phyloP scores from a whole-genome alignment of 352 stramenopile genomes.

The Phytophthora ohioensis region DNA sequence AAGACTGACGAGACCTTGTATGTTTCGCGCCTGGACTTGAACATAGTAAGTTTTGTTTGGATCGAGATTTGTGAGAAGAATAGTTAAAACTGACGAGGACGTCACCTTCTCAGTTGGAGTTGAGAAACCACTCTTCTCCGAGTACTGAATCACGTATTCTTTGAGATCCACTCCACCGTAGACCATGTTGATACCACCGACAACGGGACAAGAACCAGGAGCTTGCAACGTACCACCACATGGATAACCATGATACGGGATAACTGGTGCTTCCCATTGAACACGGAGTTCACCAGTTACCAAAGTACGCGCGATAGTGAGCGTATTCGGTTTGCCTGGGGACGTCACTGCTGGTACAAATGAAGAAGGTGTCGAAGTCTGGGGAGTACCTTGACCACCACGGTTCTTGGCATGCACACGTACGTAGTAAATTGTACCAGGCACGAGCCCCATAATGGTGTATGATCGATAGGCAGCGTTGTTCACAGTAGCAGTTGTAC shows the following conservation, averaged over 20 bases:
- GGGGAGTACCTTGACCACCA: conserved; percentile 59
- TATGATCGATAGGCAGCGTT: conserved; percentile 72
- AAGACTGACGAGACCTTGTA: conserved; percentile 61
- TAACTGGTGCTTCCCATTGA: conserved; percentile 63
- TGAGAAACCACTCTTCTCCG: conserved; percentile 69
- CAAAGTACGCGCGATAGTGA: conserved; percentile 44
- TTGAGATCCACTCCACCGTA: conserved; percentile 90
- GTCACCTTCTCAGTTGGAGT: conserved; percentile 72
- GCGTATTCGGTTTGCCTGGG: conserved; percentile 69
- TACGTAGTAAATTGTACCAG: conserved; percentile 88
- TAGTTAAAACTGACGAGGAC: conserved; percentile 29
- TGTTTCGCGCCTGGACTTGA: conserved; percentile 84
- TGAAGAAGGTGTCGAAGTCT: conserved; percentile 60
- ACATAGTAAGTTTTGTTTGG: conserved; percentile 82
- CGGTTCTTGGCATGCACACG: conserved; percentile 87
- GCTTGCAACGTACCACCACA: conserved; percentile 66
- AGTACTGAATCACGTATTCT: conserved; percentile 95
- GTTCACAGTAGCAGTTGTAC: conserved; percentile 66
- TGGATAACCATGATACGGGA: conserved; percentile 73
- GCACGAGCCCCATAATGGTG: conserved; percentile 84
- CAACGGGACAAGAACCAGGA: conserved; percentile 60
- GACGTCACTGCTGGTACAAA: conserved; percentile 58
- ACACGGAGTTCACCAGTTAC: conserved; percentile 51
- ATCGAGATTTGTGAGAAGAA: conserved; percentile 71
- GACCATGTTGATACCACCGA: conserved; percentile 85